phyloP scores from a whole-genome alignment of 768 basidiomycete genomes.

The Lactifluus rugatus region DNA sequence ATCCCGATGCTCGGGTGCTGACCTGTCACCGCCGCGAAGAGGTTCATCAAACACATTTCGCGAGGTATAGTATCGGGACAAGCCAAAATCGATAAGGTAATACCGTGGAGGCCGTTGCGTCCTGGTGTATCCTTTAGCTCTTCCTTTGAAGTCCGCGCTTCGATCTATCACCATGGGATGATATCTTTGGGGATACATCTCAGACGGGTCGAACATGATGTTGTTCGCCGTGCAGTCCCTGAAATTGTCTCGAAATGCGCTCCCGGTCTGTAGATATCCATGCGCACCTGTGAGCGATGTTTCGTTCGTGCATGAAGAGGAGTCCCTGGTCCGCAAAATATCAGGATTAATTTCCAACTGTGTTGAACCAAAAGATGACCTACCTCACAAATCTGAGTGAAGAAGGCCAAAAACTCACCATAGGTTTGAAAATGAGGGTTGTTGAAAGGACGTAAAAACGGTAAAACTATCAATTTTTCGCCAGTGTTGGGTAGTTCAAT shows the following conservation, averaged over 20 bases:
- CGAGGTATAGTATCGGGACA: slow-evolving; percentile 20
- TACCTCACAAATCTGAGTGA: too few species aligned
- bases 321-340: slow-evolving; percentile 15
- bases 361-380: not conserved
- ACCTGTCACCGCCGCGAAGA: too few species aligned
- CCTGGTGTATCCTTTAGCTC: slow-evolving; percentile 19
- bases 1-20: slow-evolving; percentile 22
- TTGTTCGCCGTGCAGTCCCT: slow-evolving; percentile 13
- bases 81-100: slow-evolving; percentile 26
- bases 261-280: not conserved
- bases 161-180: slow-evolving; percentile 7
- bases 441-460: slow-evolving; percentile 18
- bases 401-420: slow-evolving; percentile 23
- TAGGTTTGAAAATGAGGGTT: slow-evolving; percentile 22
- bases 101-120: slow-evolving; percentile 24
- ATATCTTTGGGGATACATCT: slow-evolving; percentile 9
- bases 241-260: not conserved
- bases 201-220: too few species aligned
- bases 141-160: slow-evolving; percentile 3
- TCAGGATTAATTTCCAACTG: not conserved
- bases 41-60: slow-evolving; percentile 15
- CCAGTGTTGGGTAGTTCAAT: slow-evolving; percentile 12
- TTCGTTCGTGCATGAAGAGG: slow-evolving; percentile 21
- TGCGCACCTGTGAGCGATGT: slow-evolving; percentile 21
- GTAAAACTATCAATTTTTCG: slow-evolving; percentile 19